phyloP scores from a whole-genome alignment of 352 stramenopile genomes.

The Phytophthora quininea region DNA sequence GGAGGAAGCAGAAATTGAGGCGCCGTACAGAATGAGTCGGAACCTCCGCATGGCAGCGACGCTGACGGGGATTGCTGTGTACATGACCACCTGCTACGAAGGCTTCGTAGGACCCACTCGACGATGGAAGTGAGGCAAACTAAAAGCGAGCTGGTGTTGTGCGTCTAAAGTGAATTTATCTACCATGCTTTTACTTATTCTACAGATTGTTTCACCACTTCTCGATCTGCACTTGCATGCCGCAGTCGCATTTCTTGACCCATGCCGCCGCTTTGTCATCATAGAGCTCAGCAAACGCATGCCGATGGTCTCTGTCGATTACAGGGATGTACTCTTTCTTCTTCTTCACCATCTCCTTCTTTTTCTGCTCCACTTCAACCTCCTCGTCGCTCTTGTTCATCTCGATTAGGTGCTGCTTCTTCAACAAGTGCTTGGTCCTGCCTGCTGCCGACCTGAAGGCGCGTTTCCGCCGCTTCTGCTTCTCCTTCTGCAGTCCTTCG shows the following conservation, averaged over 20 bases:
- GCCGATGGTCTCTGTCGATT: slow-evolving; percentile 60
- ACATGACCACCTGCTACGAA: slow-evolving; percentile 71
- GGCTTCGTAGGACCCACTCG: slow-evolving; percentile 54
- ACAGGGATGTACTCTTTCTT: slow-evolving; percentile 43
- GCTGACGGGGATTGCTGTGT: slow-evolving; percentile 55
- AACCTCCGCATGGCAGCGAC: slow-evolving; percentile 50
- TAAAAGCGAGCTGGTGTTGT: background rate
- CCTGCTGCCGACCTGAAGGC: slow-evolving; percentile 56
- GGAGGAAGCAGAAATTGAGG: slow-evolving; percentile 6
- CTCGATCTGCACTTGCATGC: slow-evolving; percentile 73
- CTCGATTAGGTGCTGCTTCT: slow-evolving; percentile 41
- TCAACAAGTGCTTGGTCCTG: slow-evolving; percentile 66
- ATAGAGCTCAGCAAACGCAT: slow-evolving; percentile 57
- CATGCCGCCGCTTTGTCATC: slow-evolving; percentile 46
- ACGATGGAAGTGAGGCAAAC: slow-evolving; percentile 40
- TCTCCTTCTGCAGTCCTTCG: slow-evolving; percentile 51
- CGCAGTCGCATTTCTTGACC: slow-evolving; percentile 62
- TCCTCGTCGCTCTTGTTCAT: slow-evolving; percentile 12
- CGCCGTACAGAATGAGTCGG: slow-evolving; percentile 28
- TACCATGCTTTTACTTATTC: slow-evolving; percentile 21
- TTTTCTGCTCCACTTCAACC: slow-evolving; percentile 9
- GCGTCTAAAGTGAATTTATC: background rate
- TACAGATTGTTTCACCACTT: slow-evolving; percentile 63
- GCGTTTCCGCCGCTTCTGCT: slow-evolving; percentile 46
- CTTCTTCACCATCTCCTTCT: slow-evolving; percentile 14